Evolutionary conservation across 768 basidiomycete genomes (phyloP), one percentile per base, ranked within the genome.

Genomic region (Boletus insuetus): DNA sequence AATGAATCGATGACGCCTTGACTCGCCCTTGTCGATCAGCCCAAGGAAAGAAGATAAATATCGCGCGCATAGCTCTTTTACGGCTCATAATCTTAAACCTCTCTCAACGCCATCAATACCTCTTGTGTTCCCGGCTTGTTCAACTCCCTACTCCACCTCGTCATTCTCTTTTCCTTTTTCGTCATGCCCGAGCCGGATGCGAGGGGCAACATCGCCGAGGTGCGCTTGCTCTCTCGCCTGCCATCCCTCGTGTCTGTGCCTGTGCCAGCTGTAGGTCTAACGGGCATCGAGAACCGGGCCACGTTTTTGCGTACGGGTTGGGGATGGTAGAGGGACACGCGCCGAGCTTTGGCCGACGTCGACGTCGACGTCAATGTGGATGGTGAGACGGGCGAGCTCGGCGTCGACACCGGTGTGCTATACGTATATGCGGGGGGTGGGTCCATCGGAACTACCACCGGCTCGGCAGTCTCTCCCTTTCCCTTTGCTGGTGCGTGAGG

Each of bases 51-150:
- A n/a, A n/a, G n/a, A n/a, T n/a, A n/a, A n/a, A n/a, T n/a, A n/a
- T n/a, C n/a, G n/a, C n/a, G n/a, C n/a, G n/a, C 4, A 35, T 35
- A 35, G 35, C 35, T 12, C 14, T 3, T 3, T 24, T 24, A 24
- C 24, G 5, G 4, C 24, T 26, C 26, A 26, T 26, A 26, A 26
- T 5, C 26, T 31, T 56, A 58, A 29, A 58, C 6, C 43, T 9
- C 46, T 26, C 48, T 46, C 11, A 69, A 37, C 20, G 47, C 54
- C 12, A 44, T 59, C 35, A 69, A 45, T 1, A 66, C 49, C 39
- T 64, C 64, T 44, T 64, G 66, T 14, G 62, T 68, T 26, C 68
- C 66, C 2, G 61, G 54, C 17, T 58, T 61, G 7, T 38, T 51
- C 53, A 64, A 9, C 45, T 65, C 62, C 49, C 17, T 55, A 14